These are phyloP conservation scores for Gastrodia elata DNA, from an alignment of 106 monocot species.

Conservation along the genomic window DNA sequence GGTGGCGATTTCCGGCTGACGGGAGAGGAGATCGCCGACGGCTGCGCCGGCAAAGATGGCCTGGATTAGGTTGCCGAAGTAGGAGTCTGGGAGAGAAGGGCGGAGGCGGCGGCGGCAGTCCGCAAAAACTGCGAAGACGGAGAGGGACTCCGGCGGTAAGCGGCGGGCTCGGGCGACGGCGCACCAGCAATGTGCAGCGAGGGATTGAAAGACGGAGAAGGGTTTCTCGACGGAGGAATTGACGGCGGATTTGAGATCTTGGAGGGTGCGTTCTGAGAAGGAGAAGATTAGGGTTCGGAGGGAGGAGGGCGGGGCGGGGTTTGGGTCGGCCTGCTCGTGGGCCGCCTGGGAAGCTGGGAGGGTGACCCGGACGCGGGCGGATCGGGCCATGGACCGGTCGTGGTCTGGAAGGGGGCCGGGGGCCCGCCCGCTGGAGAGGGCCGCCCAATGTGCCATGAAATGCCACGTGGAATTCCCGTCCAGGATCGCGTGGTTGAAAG, in stretches of 20 bases:
- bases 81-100: conserved; percentile 54
- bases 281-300: conserved; percentile 65
- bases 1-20: conserved; percentile 34
- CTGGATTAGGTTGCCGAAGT: conserved; percentile 90
- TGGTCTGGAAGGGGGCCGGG: conserved; percentile 45
- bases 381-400: conserved; percentile 58
- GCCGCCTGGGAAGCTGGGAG: conserved; percentile 57
- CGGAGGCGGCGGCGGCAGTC: conserved; percentile 70
- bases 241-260: conserved; percentile 39
- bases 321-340: conserved; percentile 78
- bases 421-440: conserved; percentile 32
- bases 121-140: conserved; percentile 81
- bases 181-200: conserved; percentile 83
- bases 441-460: conserved; percentile 91
- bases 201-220: conserved; percentile 33
- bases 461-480: conserved; percentile 94
- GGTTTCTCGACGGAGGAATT: conserved; percentile 25
- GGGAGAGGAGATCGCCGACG: conserved; percentile 33
- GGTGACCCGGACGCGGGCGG: conserved; percentile 35
- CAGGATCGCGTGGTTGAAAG: conserved; percentile 94
- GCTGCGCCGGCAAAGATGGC: conserved; percentile 73
- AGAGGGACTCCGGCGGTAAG: conserved; percentile 19
- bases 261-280: conserved; percentile 45
- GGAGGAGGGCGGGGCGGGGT: conserved; percentile 26
- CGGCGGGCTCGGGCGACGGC: conserved; percentile 43